A percentile compares a stretch with the other conserved stretches of the same genome.
These are phyloP conservation scores for Euphorbia peplus DNA, from an alignment of 345 rosid genomes.

Conservation along the genomic window DNA sequence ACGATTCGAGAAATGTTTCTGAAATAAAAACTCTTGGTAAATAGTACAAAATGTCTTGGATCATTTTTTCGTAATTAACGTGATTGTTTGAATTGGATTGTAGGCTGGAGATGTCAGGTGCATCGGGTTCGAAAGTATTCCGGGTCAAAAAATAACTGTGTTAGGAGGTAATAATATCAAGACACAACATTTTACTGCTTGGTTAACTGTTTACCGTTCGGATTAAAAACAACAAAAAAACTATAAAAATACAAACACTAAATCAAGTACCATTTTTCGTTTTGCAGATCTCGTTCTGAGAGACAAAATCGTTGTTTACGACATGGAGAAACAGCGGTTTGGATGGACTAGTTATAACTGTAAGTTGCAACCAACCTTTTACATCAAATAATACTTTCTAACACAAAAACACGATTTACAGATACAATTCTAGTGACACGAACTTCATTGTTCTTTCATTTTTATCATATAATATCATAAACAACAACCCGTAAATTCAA, in stretches of 20 bases:
- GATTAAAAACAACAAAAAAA: too few species aligned
- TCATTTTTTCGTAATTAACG: too few species aligned
- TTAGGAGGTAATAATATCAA: slow-evolving; percentile 66
- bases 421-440: too few species aligned
- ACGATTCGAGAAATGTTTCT: too few species aligned
- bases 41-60: too few species aligned
- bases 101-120: slow-evolving; percentile 87
- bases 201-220: too few species aligned
- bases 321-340: slow-evolving; percentile 67
- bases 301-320: slow-evolving; percentile 83
- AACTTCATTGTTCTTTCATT: too few species aligned
- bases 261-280: neutral
- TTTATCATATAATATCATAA: too few species aligned
- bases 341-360: slow-evolving; percentile 92
- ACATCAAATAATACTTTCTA: too few species aligned
- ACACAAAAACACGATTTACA: too few species aligned
- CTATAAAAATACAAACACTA: neutral
- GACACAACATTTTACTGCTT: neutral
- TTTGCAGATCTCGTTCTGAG: slow-evolving; percentile 78
- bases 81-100: slow-evolving; percentile 8
- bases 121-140: slow-evolving; percentile 69
- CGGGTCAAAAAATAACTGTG: slow-evolving; percentile 66
- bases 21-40: too few species aligned
- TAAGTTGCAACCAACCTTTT: slow-evolving; percentile 35
- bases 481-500: neutral